Evolutionary conservation across 495 filamentous ascomycete genomes (phyloP).

Genomic region (Staphylotrichum longicolle): DNA sequence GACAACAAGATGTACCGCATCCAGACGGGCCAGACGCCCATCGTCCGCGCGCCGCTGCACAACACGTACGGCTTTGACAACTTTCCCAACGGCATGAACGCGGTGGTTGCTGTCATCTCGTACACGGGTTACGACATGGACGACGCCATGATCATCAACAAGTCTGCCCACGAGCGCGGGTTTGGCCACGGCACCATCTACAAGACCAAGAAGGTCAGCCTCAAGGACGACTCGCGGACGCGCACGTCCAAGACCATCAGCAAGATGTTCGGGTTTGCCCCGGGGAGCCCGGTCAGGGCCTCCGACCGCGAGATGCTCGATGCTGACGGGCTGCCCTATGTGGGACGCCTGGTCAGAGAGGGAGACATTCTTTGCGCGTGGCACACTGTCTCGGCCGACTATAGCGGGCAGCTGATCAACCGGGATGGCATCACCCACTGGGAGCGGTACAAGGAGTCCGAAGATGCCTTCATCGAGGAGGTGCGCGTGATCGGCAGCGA

Average conservation of each 20-base stretch:
- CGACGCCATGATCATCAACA: constrained; percentile 99
- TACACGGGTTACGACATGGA: constrained; percentile 99
- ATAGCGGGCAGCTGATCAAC: constrained; percentile 70
- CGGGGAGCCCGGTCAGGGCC: constrained; percentile 61
- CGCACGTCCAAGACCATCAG: constrained; percentile 54
- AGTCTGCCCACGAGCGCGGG: constrained; percentile 94
- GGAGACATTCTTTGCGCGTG: constrained; percentile 84
- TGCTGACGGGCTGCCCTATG: constrained; percentile 77
- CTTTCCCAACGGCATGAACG: constrained; percentile 97
- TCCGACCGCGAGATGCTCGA: constrained; percentile 69
- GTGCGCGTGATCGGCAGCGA: constrained; percentile 86
- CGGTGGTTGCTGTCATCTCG: constrained; percentile 94
- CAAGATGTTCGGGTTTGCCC: constrained; percentile 85
- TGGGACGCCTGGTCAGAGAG: constrained; percentile 71
- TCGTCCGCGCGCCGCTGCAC: constrained; percentile 87
- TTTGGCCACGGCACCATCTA: constrained; percentile 96
- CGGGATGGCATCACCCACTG: constrained; percentile 76
- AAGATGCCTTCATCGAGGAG: constrained; percentile 86
- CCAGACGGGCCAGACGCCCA: constrained; percentile 93
- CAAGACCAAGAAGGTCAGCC: constrained; percentile 86
- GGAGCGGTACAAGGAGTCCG: constrained; percentile 87
- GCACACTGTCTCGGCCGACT: constrained; percentile 81
- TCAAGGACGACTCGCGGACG: constrained; percentile 67
- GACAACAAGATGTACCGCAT: constrained; percentile 97
- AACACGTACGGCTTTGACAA: constrained; percentile 97